phyloP scores from a whole-genome alignment of 805 yeast species.

The Candida hispaniensis region DNA sequence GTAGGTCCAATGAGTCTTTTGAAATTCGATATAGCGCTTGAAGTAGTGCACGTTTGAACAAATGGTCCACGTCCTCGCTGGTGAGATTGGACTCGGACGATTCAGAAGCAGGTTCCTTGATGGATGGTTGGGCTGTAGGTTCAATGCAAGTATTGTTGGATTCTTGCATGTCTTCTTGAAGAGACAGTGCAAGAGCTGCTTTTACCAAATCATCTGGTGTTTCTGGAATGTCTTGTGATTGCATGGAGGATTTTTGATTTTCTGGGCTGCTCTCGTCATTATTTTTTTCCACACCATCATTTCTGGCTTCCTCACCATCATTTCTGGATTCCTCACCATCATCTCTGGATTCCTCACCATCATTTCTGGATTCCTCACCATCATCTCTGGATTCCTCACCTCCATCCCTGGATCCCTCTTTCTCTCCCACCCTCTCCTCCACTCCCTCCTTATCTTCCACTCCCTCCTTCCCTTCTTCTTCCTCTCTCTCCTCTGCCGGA shows the following conservation, averaged over 20 bases:
- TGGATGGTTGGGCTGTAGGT: slow-evolving; percentile 13
- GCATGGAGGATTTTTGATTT: slow-evolving; percentile 15
- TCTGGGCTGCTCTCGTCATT: slow-evolving; percentile 9
- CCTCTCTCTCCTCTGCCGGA: slow-evolving; percentile 8
- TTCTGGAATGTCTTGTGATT: too few relatives aligned
- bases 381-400: slow-evolving; percentile 3
- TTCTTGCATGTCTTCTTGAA: too few relatives aligned
- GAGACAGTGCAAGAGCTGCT: too few relatives aligned
- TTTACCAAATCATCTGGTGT: too few relatives aligned
- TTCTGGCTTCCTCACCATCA: too few relatives aligned
- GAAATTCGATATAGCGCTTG: slow-evolving; percentile 47
- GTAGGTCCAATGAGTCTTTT: slow-evolving; percentile 39
- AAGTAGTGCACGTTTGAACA: slow-evolving; percentile 58
- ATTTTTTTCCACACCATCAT: too few relatives aligned
- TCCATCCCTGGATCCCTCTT: too few relatives aligned
- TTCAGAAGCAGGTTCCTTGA: slow-evolving; percentile 17
- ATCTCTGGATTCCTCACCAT: too few relatives aligned
- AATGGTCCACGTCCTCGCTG: slow-evolving; percentile 47
- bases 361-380: not conserved
- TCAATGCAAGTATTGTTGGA: slow-evolving; percentile 1
- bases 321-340: too few relatives aligned
- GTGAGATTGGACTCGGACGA: slow-evolving; percentile 18
- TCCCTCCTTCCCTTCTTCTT: slow-evolving; percentile 16
- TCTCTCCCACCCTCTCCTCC: slow-evolving; percentile 18
- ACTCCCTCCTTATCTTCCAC: slow-evolving; percentile 18